Evolutionary conservation across 2,329 filamentous ascomycete species (phyloP), one percentile per base, ranked within the genome.

Genomic region (Stachybotrys elegans): DNA sequence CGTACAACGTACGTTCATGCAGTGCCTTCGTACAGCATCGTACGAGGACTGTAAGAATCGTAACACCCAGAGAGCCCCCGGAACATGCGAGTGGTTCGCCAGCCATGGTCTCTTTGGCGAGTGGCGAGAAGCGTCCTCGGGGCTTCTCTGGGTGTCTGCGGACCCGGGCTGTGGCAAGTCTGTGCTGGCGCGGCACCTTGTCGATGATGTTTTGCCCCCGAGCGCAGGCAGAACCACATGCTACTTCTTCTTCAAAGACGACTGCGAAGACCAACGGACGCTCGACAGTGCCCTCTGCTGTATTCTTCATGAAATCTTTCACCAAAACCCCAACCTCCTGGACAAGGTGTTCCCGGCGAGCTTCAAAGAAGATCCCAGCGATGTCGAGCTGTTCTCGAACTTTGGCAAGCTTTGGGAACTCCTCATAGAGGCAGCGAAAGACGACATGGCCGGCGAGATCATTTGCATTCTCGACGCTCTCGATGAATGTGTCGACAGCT

Each of bases 241-340:
- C 40, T 71, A 70, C 42, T 73, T 70, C 53, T 72, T 72, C 50
- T 72, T 71, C 56, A 70, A 70, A 27, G 66, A 70, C n/a, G 67
- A 69, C 22, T 61, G 59, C 21, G 52, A 59, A 5, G 59, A 67
- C 17, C 65, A 70, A 34, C 63, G 46, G 14, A 58, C 39, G 9
- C 22, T 50, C 5, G 48, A 46, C 12, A 48, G 22, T 29, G 67
- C 67, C 11, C 31, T 71, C 1, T 57, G 59, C 22, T 48, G 49
- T 9, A 45, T 63, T 7, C 47, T 63, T 5, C 55, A 60, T 34
- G 56, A 63, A 22, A 45, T 62, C 12, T 59, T 61, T 21, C 44
- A n/a, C 0, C 31, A 42, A 43, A 14, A 50, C 50, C 12, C 48
- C 53, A 27, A n/a, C 2, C 14, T 48, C n/a, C 34, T 48, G 11